Percentiles rank a stretch among this genome's conserved stretches.
Evolutionary conservation across 1,139 yeast genomes (phyloP).

Genomic region (Schizosaccharomyces versatilis): DNA sequence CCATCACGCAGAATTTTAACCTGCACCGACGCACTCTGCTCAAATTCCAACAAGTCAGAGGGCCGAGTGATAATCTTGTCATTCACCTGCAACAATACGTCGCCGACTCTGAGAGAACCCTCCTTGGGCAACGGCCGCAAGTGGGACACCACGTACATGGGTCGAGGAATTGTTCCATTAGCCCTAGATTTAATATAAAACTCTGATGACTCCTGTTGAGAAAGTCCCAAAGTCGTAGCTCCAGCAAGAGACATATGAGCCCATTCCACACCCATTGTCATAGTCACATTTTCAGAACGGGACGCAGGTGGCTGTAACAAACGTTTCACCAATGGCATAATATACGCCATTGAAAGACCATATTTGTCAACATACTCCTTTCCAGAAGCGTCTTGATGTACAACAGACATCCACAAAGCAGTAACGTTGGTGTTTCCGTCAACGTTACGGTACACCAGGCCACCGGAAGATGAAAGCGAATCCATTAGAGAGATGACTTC

Average conservation of each 20-base stretch:
- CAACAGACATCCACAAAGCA: not conserved
- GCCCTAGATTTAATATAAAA: conserved; percentile 39
- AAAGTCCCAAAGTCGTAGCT: conserved; percentile 68
- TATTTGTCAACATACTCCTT: not conserved
- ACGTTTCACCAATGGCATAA: not conserved
- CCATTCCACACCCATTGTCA: conserved; percentile 63
- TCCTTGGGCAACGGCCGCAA: conserved; percentile 23
- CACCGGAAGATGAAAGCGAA: not conserved
- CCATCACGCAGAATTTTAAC: conserved; percentile 49
- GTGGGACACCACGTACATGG: conserved; percentile 41
- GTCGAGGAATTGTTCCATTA: conserved; percentile 51
- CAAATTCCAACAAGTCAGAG: conserved; percentile 37
- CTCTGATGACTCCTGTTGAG: conserved; percentile 55
- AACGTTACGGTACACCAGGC: not conserved
- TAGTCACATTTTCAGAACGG: conserved; percentile 14
- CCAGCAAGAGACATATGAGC: conserved; percentile 44
- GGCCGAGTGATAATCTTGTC: conserved; percentile 40
- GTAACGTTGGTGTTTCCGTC: not conserved
- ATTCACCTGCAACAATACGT: conserved; percentile 50
- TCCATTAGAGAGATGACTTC: conserved; percentile 11
- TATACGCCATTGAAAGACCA: not conserved
- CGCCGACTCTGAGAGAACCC: conserved; percentile 33
- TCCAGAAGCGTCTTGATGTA: not conserved
- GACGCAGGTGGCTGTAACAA: not conserved
- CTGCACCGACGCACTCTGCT: conserved; percentile 24